phyloP scores from a whole-genome alignment of 1,284 basidiomycete species.

The Pseudozyma sp. region DNA sequence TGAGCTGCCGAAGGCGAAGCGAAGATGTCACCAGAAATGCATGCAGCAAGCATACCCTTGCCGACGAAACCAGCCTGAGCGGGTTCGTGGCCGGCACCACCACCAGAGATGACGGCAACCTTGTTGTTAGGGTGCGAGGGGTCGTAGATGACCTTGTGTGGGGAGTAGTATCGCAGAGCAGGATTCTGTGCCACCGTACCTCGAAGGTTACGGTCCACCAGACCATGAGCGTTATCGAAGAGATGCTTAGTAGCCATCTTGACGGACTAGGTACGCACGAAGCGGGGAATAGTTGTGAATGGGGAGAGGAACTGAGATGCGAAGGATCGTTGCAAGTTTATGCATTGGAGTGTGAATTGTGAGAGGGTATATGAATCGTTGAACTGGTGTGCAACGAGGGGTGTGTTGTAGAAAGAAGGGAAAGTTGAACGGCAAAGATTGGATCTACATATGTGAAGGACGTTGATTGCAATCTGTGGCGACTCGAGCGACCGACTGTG shows the following conservation, averaged over 20 bases:
- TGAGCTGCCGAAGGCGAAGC: conserved; percentile 72
- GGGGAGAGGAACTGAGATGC: neutral
- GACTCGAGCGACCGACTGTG: too few species aligned
- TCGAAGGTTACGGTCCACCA: conserved; percentile 64
- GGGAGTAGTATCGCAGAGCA: conserved; percentile 60
- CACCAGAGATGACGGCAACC: conserved; percentile 71
- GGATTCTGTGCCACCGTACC: conserved; percentile 67
- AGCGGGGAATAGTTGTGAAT: neutral
- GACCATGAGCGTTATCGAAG: conserved; percentile 63
- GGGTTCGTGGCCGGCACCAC: conserved; percentile 72
- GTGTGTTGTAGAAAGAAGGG: neutral
- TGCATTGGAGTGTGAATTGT: neutral
- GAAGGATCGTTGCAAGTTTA: neutral
- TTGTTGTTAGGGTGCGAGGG: conserved; percentile 68
- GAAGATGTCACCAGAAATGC: conserved; percentile 72
- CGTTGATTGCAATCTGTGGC: too few species aligned
- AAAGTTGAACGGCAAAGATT: neutral
- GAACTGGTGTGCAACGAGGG: conserved; percentile 2
- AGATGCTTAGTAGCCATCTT: conserved; percentile 68
- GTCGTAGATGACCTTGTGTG: conserved; percentile 67
- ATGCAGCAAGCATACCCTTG: conserved; percentile 70
- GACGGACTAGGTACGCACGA: neutral
- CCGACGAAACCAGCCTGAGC: conserved; percentile 70
- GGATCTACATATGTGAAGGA: neutral
- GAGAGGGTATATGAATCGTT: conserved; percentile 15